phyloP scores from a whole-genome alignment of 2,329 filamentous ascomycete genomes.

The Phyllosticta citriasiana region DNA sequence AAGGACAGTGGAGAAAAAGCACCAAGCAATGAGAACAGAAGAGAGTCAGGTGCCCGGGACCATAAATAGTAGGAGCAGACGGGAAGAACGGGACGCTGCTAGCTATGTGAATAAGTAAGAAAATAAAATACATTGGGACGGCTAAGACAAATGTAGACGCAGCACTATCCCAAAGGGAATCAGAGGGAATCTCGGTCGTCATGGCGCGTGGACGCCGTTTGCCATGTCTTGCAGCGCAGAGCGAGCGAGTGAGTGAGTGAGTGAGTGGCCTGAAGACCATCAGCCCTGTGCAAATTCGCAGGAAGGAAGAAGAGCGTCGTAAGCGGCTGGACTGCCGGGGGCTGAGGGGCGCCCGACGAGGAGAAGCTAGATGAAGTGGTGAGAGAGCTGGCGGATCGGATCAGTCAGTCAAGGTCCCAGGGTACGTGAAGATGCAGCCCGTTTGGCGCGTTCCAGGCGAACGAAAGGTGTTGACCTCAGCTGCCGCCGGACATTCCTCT shows the following conservation, averaged over 20 bases:
- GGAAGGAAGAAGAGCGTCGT: not conserved
- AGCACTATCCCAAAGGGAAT: not conserved
- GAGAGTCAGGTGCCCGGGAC: not conserved
- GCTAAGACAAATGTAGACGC: not conserved
- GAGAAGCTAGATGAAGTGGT: not conserved
- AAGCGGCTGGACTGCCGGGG: not conserved
- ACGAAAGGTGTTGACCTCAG: too few species aligned
- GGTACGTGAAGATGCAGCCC: too few species aligned
- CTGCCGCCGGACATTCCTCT: too few species aligned
- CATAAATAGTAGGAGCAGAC: not conserved
- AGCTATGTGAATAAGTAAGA: not conserved
- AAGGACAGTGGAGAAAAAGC: not conserved
- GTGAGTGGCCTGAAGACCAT: not conserved
- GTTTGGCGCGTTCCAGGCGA: too few species aligned
- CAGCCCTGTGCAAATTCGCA: not conserved
- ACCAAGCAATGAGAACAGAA: not conserved
- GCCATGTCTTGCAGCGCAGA: not conserved
- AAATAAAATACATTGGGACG: not conserved
- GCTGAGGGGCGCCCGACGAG: not conserved
- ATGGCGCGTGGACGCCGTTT: not conserved
- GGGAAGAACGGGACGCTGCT: not conserved
- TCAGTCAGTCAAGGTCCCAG: too few species aligned
- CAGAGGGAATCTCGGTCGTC: not conserved
- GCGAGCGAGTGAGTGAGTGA: too few species aligned
- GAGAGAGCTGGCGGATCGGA: too few species aligned